Evolutionary conservation across 495 filamentous ascomycete species (phyloP), one percentile per base, ranked within the genome.

Genomic region (Neurospora terricola): DNA sequence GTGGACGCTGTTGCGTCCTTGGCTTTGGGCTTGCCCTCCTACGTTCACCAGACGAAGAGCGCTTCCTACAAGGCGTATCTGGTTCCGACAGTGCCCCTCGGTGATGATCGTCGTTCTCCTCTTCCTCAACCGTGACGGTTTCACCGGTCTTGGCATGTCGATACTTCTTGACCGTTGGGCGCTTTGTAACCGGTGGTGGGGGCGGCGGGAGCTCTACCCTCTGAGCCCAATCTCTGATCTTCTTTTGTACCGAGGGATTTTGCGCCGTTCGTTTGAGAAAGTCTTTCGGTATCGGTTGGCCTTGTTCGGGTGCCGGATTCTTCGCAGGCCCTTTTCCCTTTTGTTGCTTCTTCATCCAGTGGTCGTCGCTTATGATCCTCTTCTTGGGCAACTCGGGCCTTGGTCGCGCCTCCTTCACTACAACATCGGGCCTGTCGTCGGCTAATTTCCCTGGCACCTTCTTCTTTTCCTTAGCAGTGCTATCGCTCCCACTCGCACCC

Each of bases 341-440:
- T 72, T 85, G 87, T 62, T 82, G 80, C 38, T 82, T 78, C 77
- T 86, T 87, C 82, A 87, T 86, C 92, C 92, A 95, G 75, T 95
- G 90, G 45, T 90, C 89, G 81, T 95, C 92, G 76, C 92, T 94
- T 27, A 95, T 86, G 30, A 95, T 90, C 69, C 92, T 87, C 83
- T 93, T 95, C 76, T 90, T 89, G 7, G 92, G 92, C 23, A 80
- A 75, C 38, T 70, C 77, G 48, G 79, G 81, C 18, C 78, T 74
- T 54, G 71, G 76, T 16, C 76, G 69, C 27, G 69, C 72, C 6
- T 72, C 73, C 34, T 34, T 72, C 11, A 72, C 10, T 8, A 70
- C 34, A 3, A 45, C 14, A 14, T 70, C 69, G 27, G 73, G 45
- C 30, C 45, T 62, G 9, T 78, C 75, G 8, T 71, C 69, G 10